These are phyloP conservation scores for Ramicandelaber brevisporus DNA, from an alignment of 192 early-diverging fungal species.

Conservation along the genomic window DNA sequence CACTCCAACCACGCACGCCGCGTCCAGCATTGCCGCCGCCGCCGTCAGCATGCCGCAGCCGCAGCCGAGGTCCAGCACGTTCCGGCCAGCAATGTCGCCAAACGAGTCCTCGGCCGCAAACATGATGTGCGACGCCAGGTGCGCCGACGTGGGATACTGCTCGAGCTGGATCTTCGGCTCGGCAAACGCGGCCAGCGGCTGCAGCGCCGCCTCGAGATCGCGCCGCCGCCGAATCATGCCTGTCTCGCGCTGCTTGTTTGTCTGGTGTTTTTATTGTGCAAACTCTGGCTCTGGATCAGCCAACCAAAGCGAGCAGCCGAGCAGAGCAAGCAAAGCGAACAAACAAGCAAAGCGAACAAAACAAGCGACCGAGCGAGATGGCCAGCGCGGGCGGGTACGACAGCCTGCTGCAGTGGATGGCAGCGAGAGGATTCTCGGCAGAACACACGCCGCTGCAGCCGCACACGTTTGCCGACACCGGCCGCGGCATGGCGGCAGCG, in stretches of 20 bases:
- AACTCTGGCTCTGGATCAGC: background rate
- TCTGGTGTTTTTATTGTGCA: background rate
- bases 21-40: constrained; percentile 27
- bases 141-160: constrained; percentile 54
- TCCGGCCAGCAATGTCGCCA: constrained; percentile 42
- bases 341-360: constrained; percentile 7
- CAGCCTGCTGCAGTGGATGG: background rate
- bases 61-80: constrained; percentile 49
- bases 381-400: background rate
- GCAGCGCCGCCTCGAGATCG: constrained; percentile 35
- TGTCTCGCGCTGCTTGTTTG: background rate
- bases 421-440: background rate
- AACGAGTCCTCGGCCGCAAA: constrained; percentile 43
- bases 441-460: background rate
- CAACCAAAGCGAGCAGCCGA: background rate
- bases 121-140: constrained; percentile 47
- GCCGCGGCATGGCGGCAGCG: constrained; percentile 19
- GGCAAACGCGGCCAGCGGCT: constrained; percentile 31
- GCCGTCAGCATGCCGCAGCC: constrained; percentile 54
- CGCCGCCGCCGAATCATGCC: constrained; percentile 2
- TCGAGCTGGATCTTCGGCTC: constrained; percentile 48
- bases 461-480: constrained; percentile 7
- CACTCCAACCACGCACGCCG: constrained; percentile 22
- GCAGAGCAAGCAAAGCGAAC: constrained; percentile 9
- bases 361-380: constrained; percentile 10